phyloP scores from a whole-genome alignment of 768 basidiomycete genomes.

The Boletus tomentosulus region DNA sequence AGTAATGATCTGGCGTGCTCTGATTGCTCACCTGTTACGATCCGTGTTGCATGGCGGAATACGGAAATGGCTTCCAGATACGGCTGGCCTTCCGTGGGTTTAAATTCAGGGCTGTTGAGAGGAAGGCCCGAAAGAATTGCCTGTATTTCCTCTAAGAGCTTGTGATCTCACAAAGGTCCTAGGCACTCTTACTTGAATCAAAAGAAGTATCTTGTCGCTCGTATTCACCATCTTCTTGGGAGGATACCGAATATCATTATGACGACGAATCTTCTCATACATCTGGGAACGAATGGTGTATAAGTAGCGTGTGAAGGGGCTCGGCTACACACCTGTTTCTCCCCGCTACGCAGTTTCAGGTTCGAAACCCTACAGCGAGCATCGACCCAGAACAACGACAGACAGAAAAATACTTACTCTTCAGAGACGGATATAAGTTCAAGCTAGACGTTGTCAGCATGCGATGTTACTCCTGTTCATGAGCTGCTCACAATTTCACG shows the following conservation, averaged over 20 bases:
- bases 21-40: slow-evolving; percentile 58
- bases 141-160: slow-evolving; percentile 34
- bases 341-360: slow-evolving; percentile 66
- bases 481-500: slow-evolving; percentile 59
- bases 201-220: slow-evolving; percentile 73
- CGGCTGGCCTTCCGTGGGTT: slow-evolving; percentile 65
- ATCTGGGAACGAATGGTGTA: slow-evolving; percentile 26
- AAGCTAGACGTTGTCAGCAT: slow-evolving; percentile 39
- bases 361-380: slow-evolving; percentile 53
- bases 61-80: slow-evolving; percentile 64
- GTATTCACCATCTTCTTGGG: slow-evolving; percentile 67
- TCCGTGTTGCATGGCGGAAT: slow-evolving; percentile 72
- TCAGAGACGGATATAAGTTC: slow-evolving; percentile 61
- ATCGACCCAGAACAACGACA: slow-evolving; percentile 1
- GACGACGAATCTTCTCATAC: slow-evolving; percentile 64
- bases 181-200: slow-evolving; percentile 59
- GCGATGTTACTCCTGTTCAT: not conserved
- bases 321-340: slow-evolving; percentile 53
- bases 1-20: not conserved
- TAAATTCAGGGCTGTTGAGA: slow-evolving; percentile 65
- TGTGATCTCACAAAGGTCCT: not conserved
- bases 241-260: slow-evolving; percentile 77
- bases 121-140: slow-evolving; percentile 70
- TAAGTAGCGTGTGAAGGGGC: not conserved
- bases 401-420: slow-evolving; percentile 45